Evolutionary conservation across 257 asterid genomes (phyloP).

Genomic region (Solanum pennellii): DNA sequence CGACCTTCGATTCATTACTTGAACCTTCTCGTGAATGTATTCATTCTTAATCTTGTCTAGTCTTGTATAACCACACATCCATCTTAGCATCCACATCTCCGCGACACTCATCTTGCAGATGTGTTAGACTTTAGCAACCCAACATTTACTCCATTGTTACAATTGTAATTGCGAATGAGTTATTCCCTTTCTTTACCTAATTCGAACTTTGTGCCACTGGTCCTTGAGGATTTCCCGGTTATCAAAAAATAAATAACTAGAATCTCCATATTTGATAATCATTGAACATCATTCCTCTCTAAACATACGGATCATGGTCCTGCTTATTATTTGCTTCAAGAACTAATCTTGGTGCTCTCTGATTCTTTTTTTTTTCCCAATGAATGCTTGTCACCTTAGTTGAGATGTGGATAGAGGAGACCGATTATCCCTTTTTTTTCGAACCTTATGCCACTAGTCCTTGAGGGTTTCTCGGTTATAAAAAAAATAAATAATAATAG

Average conservation of each 20-base stretch:
- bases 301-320: background rate
- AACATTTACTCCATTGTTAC: background rate
- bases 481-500: too few species aligned
- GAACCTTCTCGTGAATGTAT: background rate
- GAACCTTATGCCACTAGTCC: too few species aligned
- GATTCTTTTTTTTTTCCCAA: background rate
- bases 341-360: background rate
- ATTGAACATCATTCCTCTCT: background rate
- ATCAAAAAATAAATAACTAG: background rate
- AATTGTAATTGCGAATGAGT: background rate
- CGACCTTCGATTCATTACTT: background rate
- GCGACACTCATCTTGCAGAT: background rate
- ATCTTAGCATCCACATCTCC: background rate
- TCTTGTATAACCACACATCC: background rate
- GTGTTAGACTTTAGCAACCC: background rate
- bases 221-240: background rate
- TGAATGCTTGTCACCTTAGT: background rate
- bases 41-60: background rate
- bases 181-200: background rate
- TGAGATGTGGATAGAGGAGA: background rate
- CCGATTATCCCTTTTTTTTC: accelerated
- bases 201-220: background rate
- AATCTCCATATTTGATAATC: background rate
- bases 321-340: background rate
- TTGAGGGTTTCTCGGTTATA: too few species aligned